A percentile compares a stretch with the other conserved stretches of the same genome.
Conservation (phyloP, 1,139 yeast species). For the Wickerhamomyces sp. region DNA sequence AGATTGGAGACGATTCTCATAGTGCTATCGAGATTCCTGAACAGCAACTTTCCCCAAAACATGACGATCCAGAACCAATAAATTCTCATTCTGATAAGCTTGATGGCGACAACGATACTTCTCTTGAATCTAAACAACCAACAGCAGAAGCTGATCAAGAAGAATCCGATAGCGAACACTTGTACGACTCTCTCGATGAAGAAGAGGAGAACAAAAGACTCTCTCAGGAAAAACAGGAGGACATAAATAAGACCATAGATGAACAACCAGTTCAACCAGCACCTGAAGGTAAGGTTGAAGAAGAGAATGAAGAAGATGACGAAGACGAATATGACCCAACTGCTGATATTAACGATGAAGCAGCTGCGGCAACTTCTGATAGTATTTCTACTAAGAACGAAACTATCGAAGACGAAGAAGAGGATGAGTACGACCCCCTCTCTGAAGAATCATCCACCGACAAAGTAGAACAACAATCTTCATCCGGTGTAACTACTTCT, state of each 20-base stretch:
- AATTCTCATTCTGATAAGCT: neutral
- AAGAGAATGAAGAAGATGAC: conserved; percentile 10
- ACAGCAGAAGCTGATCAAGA: neutral
- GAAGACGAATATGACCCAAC: conserved; percentile 18
- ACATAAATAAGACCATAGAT: no score
- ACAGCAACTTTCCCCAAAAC: neutral
- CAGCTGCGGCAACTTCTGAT: conserved; percentile 4
- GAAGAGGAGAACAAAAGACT: conserved; percentile 6
- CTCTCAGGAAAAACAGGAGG: neutral
- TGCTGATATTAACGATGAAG: conserved; percentile 2
- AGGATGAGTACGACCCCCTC: conserved; percentile 8
- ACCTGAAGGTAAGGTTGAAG: conserved; percentile 1
- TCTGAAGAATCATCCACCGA: neutral
- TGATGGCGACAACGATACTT: neutral
- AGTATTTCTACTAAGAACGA: no score
- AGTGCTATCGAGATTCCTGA: conserved; percentile 3
- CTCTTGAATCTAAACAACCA: neutral
- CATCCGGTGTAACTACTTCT: conserved; percentile 3
- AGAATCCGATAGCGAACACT: conserved; percentile 2
- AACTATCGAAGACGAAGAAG: conserved; percentile 14
- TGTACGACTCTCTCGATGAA: conserved; percentile 11
- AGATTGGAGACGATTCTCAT: conserved; percentile 4
- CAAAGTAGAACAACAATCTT: neutral
- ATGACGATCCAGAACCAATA: neutral
- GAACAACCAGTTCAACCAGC: neutral